Conservation (phyloP, 1,284 basidiomycete genomes). For the Dichomitus squalens region DNA sequence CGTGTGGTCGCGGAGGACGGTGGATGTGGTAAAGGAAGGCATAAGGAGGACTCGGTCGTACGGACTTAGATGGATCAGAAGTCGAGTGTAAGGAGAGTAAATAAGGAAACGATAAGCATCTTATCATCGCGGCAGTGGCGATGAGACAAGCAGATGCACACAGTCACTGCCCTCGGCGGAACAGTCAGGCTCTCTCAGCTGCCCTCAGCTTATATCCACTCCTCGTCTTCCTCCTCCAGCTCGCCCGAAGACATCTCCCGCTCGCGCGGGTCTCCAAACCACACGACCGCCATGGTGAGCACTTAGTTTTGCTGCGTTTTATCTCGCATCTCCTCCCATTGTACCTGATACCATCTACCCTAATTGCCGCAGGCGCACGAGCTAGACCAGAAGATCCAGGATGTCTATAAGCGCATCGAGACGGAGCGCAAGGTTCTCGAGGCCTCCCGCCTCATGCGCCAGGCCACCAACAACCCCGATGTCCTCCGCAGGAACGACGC, state of each 20-base stretch:
- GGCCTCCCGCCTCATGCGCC: constrained; percentile 78
- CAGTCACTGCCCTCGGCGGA: constrained; percentile 4
- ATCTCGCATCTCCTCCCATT: constrained; percentile 4
- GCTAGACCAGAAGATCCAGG: constrained; percentile 90
- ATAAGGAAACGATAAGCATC: constrained; percentile 18
- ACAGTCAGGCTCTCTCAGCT: neutral
- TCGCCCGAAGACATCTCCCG: constrained; percentile 20
- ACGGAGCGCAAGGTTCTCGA: constrained; percentile 93
- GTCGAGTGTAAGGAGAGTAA: constrained; percentile 1
- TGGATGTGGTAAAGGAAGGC: constrained; percentile 41
- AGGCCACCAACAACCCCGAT: constrained; percentile 86
- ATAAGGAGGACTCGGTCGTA: constrained; percentile 26
- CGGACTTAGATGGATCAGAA: neutral
- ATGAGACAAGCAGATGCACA: constrained; percentile 29
- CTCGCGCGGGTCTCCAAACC: constrained; percentile 20
- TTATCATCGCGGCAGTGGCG: constrained; percentile 23
- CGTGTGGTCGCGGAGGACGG: constrained; percentile 35
- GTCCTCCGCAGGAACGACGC: constrained; percentile 82
- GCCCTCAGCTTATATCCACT: constrained; percentile 1
- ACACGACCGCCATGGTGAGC: constrained; percentile 31
- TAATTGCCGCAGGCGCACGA: constrained; percentile 45
- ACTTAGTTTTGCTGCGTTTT: neutral
- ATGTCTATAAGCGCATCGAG: constrained; percentile 88
- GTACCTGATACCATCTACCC: constrained; percentile 6
- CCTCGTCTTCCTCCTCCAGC: constrained; percentile 6